These are phyloP conservation scores for Austroboletus niveus DNA, from an alignment of 1,284 basidiomycete genomes.

Conservation along the genomic window DNA sequence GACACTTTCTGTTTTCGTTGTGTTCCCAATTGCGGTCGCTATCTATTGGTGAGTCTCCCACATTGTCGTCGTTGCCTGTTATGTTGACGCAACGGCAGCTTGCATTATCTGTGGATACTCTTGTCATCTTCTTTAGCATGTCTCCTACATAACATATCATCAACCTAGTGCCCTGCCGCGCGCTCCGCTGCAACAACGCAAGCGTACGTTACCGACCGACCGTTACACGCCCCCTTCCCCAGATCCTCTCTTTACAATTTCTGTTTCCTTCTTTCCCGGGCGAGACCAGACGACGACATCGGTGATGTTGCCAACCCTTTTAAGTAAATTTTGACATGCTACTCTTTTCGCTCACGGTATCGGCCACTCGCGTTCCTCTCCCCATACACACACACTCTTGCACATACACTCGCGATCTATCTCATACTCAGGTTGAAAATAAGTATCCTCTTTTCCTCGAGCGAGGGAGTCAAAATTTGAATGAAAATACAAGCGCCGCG, in stretches of 20 bases:
- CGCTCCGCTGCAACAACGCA: neutral
- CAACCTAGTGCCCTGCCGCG: conserved; percentile 21
- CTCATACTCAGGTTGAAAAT: neutral
- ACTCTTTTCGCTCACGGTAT: neutral
- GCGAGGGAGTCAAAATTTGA: neutral
- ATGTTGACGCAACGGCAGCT: conserved; percentile 18
- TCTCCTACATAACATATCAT: conserved; percentile 29
- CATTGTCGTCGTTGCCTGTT: neutral
- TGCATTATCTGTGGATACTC: conserved; percentile 35
- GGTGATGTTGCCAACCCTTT: neutral
- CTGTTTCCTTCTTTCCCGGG: neutral
- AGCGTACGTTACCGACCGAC: neutral
- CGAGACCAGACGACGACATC: neutral
- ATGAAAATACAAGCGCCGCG: neutral
- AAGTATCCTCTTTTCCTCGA: neutral
- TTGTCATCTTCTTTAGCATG: conserved; percentile 24
- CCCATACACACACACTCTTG: neutral
- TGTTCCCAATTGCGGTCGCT: conserved; percentile 13
- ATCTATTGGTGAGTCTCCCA: conserved; percentile 25
- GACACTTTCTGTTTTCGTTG: neutral
- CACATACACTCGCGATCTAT: neutral
- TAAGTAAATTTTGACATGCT: neutral
- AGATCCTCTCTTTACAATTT: too few species aligned
- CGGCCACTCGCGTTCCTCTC: neutral
- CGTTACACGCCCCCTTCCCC: neutral